Conservation (phyloP, 2,329 filamentous ascomycete genomes). For the Rutstroemia sydowiana region DNA sequence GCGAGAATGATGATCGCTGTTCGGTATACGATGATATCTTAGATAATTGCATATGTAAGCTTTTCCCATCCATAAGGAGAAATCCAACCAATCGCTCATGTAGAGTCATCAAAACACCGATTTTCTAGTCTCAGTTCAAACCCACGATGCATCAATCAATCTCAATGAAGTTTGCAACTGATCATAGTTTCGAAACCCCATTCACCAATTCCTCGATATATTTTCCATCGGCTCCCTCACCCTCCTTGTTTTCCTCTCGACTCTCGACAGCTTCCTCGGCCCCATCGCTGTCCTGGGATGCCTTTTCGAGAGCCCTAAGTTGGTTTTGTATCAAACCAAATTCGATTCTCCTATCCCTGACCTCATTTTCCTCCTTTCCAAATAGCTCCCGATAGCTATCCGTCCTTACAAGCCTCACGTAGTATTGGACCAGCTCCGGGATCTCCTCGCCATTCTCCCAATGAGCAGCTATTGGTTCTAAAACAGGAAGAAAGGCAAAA, state of each 20-base stretch:
- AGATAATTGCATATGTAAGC: too few species aligned
- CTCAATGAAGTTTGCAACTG: neutral
- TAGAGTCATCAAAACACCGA: neutral
- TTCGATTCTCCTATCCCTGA: neutral
- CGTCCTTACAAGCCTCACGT: conserved; percentile 13
- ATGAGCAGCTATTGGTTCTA: conserved; percentile 39
- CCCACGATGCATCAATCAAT: neutral
- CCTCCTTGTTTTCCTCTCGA: neutral
- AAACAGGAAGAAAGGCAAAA: conserved; percentile 50
- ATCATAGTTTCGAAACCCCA: neutral
- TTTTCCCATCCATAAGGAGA: too few species aligned
- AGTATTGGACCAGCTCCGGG: conserved; percentile 24
- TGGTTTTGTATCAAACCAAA: neutral
- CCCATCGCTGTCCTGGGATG: neutral
- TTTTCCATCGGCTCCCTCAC: neutral
- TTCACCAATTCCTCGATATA: conserved; percentile 2
- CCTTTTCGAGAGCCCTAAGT: neutral
- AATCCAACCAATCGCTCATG: too few species aligned
- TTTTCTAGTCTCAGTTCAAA: too few species aligned
- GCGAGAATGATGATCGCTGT: too few species aligned
- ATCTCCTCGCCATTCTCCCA: conserved; percentile 29
- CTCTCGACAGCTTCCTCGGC: neutral
- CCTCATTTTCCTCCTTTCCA: conserved; percentile 2
- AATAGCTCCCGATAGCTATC: conserved; percentile 17
- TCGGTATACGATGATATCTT: too few species aligned